phyloP scores from a whole-genome alignment of 2,329 filamentous ascomycete species.

The Talaromyces piceae region DNA sequence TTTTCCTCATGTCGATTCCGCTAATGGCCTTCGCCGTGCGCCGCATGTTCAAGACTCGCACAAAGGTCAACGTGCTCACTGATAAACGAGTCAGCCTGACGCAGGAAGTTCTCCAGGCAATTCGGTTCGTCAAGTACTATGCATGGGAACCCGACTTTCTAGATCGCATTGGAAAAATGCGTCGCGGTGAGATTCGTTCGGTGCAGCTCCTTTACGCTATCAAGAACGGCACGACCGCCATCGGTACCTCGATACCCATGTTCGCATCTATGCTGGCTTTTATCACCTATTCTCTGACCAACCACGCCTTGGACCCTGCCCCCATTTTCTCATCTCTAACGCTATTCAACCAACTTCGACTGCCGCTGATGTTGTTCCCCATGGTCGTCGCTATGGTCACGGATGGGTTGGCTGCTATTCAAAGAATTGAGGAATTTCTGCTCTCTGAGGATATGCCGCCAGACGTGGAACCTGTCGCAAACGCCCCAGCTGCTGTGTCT shows the following conservation, averaged over 20 bases:
- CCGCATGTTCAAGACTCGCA: conserved; percentile 65
- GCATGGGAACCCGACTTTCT: conserved; percentile 87
- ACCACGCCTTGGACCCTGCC: conserved; percentile 62
- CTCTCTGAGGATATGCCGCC: conserved; percentile 73
- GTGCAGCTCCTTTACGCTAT: conserved; percentile 75
- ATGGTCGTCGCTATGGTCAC: conserved; percentile 79
- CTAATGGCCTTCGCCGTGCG: conserved; percentile 67
- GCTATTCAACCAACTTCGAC: conserved; percentile 77
- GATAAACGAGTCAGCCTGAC: conserved; percentile 83
- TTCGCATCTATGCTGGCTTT: conserved; percentile 91
- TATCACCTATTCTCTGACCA: conserved; percentile 59
- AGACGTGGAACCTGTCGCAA: conserved; percentile 51
- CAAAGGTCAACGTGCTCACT: conserved; percentile 79
- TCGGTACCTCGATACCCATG: conserved; percentile 74
- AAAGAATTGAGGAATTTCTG: conserved; percentile 76
- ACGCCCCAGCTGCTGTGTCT: conserved; percentile 52
- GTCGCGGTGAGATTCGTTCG: conserved; percentile 65
- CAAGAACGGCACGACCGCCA: conserved; percentile 72
- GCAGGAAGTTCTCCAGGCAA: conserved; percentile 80
- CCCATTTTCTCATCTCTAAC: conserved; percentile 83
- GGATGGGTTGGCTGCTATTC: conserved; percentile 74
- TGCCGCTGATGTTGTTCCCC: conserved; percentile 80
- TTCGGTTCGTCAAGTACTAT: conserved; percentile 91
- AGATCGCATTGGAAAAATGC: conserved; percentile 62
- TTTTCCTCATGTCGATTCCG: conserved; percentile 71